Evolutionary conservation across 495 filamentous ascomycete species (phyloP).

Genomic region (Viridothelium virens): DNA sequence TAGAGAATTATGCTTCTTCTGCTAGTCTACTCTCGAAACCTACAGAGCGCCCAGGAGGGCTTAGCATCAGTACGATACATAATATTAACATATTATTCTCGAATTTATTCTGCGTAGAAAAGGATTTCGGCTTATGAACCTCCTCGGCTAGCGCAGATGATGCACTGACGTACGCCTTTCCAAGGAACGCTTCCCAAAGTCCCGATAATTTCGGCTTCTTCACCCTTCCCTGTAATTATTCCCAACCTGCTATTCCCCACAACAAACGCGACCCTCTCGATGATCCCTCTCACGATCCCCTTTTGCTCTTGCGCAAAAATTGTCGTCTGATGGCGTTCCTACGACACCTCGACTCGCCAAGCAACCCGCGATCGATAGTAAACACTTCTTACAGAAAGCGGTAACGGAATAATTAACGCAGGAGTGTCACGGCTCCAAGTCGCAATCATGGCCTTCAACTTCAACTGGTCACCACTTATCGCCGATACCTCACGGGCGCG

Average conservation of each 20-base stretch:
- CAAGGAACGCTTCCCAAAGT: neutral
- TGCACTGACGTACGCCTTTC: neutral
- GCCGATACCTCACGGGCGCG: conserved; percentile 86
- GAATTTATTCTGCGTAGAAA: no score
- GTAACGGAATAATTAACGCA: neutral
- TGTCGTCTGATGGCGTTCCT: conserved; percentile 2
- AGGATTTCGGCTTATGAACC: neutral
- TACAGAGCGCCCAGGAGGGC: no score
- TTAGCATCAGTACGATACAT: no score
- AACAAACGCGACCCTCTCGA: neutral
- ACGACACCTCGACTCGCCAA: neutral
- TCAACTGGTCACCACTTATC: conserved; percentile 99
- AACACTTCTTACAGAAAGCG: neutral
- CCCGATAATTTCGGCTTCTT: conserved; percentile 7
- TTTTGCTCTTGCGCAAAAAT: neutral
- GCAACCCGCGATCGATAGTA: neutral
- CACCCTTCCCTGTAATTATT: neutral
- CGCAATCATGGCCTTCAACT: conserved; percentile 89
- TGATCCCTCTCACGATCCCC: neutral
- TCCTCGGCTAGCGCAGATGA: neutral
- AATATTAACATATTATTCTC: no score
- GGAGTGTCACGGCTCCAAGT: neutral
- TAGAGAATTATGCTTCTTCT: no score
- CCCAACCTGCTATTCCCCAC: neutral
- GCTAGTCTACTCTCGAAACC: no score